A percentile compares a stretch with the other conserved stretches of the same genome.
phyloP scores from a whole-genome alignment of 2,329 filamentous ascomycete genomes.

The Colletotrichum ledebouriae region DNA sequence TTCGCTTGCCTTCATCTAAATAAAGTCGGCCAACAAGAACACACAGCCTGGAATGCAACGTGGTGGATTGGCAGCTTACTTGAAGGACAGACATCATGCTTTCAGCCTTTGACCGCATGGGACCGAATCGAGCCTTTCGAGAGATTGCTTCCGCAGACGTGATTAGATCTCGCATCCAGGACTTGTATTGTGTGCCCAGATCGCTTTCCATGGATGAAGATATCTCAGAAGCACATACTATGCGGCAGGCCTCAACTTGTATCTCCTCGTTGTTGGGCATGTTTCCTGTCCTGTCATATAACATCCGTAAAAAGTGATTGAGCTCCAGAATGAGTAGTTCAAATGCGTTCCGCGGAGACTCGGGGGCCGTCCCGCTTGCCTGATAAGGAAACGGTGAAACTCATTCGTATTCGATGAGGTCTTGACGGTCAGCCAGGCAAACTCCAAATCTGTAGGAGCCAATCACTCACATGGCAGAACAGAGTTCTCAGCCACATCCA shows the following conservation, averaged over 20 bases:
- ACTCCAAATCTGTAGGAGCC: neutral
- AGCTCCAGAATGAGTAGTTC: slow-evolving; percentile 54
- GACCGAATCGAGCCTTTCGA: slow-evolving; percentile 44
- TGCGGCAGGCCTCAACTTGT: slow-evolving; percentile 46
- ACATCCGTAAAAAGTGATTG: slow-evolving; percentile 47
- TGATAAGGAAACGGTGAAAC: slow-evolving; percentile 36
- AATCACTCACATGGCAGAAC: slow-evolving; percentile 51
- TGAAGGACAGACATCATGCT: slow-evolving; percentile 44
- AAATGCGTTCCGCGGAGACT: slow-evolving; percentile 48
- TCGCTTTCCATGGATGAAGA: neutral
- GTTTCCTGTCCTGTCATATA: slow-evolving; percentile 42
- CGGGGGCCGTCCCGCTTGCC: slow-evolving; percentile 34
- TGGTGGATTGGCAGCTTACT: neutral
- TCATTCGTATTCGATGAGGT: slow-evolving; percentile 38
- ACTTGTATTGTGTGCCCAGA: neutral
- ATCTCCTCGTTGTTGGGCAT: slow-evolving; percentile 44
- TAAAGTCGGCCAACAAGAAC: neutral
- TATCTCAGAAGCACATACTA: slow-evolving; percentile 48
- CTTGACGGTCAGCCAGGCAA: neutral
- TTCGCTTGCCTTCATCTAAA: slow-evolving; percentile 47
- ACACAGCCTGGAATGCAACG: too few relatives aligned
- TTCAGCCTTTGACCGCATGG: slow-evolving; percentile 45
- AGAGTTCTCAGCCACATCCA: slow-evolving; percentile 54
- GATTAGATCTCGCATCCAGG: slow-evolving; percentile 48
- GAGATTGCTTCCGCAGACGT: slow-evolving; percentile 38